These are phyloP conservation scores for Pichia scutulata DNA, from an alignment of 805 yeast genomes.

Conservation along the genomic window DNA sequence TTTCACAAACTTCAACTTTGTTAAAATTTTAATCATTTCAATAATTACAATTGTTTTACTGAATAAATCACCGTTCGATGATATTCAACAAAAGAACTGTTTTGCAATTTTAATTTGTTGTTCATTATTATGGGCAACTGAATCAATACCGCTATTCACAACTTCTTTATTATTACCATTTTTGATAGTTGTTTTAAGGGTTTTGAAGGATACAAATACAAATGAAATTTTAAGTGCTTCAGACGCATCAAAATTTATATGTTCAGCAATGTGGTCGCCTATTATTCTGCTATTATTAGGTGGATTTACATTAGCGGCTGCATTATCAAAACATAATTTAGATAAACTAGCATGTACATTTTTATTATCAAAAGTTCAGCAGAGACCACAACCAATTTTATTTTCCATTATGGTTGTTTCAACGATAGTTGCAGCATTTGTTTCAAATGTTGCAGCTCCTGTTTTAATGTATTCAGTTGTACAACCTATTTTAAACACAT, in stretches of 20 bases:
- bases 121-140: constrained; percentile 92
- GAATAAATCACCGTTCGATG: constrained; percentile 50
- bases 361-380: constrained; percentile 77
- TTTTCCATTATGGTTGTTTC: constrained; percentile 83
- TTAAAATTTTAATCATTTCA: constrained; percentile 42
- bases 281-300: constrained; percentile 85
- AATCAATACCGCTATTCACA: constrained; percentile 83
- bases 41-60: constrained; percentile 42
- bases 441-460: constrained; percentile 95
- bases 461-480: constrained; percentile 85
- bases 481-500: constrained; percentile 79
- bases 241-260: constrained; percentile 70
- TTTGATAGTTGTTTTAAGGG: constrained; percentile 64
- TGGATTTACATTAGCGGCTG: constrained; percentile 93
- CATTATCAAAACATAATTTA: constrained; percentile 81
- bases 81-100: constrained; percentile 64
- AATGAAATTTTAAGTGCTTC: constrained; percentile 49
- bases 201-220: constrained; percentile 49
- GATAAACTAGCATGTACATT: constrained; percentile 81
- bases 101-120: constrained; percentile 76
- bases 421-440: constrained; percentile 86
- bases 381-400: constrained; percentile 70
- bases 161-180: constrained; percentile 82
- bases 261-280: constrained; percentile 91
- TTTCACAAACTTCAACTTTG: constrained; percentile 30